These are phyloP conservation scores for Tubosaeta sp. DNA, from an alignment of 768 basidiomycete species.

Conservation along the genomic window DNA sequence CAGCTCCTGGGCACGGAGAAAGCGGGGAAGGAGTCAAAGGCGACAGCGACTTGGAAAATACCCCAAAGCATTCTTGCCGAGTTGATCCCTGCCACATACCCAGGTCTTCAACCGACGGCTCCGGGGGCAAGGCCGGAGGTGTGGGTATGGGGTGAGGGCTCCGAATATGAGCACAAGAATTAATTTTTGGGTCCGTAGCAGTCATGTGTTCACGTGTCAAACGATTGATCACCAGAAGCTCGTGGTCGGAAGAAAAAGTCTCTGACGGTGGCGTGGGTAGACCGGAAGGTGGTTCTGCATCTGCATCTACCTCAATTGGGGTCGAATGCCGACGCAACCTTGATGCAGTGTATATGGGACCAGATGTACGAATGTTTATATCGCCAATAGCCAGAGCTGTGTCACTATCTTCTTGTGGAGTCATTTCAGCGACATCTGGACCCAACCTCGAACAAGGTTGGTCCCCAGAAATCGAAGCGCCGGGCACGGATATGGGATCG, in stretches of 20 bases:
- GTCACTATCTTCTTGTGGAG: background rate
- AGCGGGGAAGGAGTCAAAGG: constrained; percentile 4
- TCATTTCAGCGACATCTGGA: background rate
- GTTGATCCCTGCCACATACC: background rate
- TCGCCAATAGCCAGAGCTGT: background rate
- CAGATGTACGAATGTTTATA: background rate
- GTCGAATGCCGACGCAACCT: background rate
- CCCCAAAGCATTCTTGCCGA: background rate
- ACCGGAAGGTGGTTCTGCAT: background rate
- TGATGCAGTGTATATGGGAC: no score
- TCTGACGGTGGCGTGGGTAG: constrained; percentile 9
- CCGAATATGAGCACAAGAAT: background rate
- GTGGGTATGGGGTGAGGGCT: constrained; percentile 2
- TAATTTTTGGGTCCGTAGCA: background rate
- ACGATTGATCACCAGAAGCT: background rate
- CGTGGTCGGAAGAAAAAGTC: background rate
- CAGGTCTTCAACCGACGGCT: background rate
- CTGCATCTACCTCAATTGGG: background rate
- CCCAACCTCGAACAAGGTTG: background rate
- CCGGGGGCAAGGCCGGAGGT: background rate
- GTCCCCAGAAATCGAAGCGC: background rate
- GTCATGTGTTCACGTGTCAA: background rate
- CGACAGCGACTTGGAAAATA: background rate
- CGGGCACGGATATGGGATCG: background rate
- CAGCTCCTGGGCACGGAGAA: background rate